Evolutionary conservation across 345 rosid genomes (phyloP), one percentile per base, ranked within the genome.

Genomic region (Murraya koenigii): DNA sequence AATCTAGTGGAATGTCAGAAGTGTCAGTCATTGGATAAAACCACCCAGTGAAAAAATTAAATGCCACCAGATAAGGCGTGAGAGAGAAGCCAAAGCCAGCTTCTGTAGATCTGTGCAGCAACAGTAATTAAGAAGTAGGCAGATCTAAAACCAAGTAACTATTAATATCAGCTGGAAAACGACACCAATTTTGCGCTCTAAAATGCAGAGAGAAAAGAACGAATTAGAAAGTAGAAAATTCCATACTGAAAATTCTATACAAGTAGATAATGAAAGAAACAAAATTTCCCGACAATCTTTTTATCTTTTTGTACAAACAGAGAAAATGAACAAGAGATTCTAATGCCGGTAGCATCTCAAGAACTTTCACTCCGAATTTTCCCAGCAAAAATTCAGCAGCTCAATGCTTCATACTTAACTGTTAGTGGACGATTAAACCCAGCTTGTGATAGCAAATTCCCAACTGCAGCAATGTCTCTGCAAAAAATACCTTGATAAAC

Each of bases 401-500:
- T 96, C 66, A 94, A 82, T 8, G 97, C 98, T 77, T 94, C 97
- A 23, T 89, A 96, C 73, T 93, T 96, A 74, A 96, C 84, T 70
- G 94, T 89, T 72, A 96, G 80, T 38, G 94, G 92, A 69, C 88
- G 96, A 71, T 89, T 92, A 60, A 94, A 90, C 79, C 95, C 97
- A 67, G 84, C 91, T 74, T 91, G 92, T 1, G 97, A 78, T 64
- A 95, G 80, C 83, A 95, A 78, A 86, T 75, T 92, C 65, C 97
- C 97, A 35, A 95, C 98, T 0, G 78, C 90, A 0, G 97, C 91
- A 20, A 93, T 88, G 78, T 96, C 99, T 39, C 99, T 82, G 87
- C 98, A 96, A 84, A 96, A 96, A 20, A 94, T 88, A n/a, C 98
- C 98, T 68, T 91, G 97, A 75, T 89, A 92, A 72, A 82, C 88